Evolutionary conservation across 176 grass and related monocot species (phyloP).

Genomic region (Phoenix roebelenii): DNA sequence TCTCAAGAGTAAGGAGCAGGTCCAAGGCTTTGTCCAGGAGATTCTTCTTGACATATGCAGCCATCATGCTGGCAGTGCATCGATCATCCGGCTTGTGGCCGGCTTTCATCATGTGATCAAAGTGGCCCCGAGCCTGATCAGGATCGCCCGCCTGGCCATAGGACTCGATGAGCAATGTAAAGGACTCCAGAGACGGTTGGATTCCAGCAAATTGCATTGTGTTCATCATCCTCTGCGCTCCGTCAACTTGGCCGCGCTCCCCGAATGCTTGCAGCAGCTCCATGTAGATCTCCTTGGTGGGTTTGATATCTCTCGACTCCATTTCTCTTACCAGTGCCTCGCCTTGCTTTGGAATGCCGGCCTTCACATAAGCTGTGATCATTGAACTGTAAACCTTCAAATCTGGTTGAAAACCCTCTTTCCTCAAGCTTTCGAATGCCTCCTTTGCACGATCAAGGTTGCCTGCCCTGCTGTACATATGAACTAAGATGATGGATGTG

Average conservation of each 20-base stretch:
- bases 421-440: slow-evolving; percentile 41
- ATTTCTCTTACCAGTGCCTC: slow-evolving; percentile 29
- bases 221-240: slow-evolving; percentile 2
- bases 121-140: slow-evolving; percentile 12
- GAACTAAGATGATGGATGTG: slow-evolving; percentile 47
- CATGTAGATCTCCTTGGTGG: slow-evolving; percentile 41
- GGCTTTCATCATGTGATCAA: slow-evolving; percentile 40
- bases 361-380: slow-evolving; percentile 51
- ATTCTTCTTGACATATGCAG: slow-evolving; percentile 45
- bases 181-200: slow-evolving; percentile 32
- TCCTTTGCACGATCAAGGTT: slow-evolving; percentile 54
- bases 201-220: slow-evolving; percentile 24
- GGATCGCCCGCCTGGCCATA: slow-evolving; percentile 26
- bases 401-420: slow-evolving; percentile 51
- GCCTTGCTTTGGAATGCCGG: slow-evolving; percentile 38
- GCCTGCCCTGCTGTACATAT: slow-evolving; percentile 66
- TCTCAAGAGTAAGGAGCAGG: slow-evolving; percentile 64
- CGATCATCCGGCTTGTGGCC: slow-evolving; percentile 57
- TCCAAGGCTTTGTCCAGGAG: slow-evolving; percentile 51
- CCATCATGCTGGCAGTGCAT: slow-evolving; percentile 53
- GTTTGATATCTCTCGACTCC: slow-evolving; percentile 17
- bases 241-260: slow-evolving; percentile 20
- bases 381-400: slow-evolving; percentile 49
- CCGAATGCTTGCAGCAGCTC: slow-evolving; percentile 45
- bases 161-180: slow-evolving; percentile 38